Percentiles rank a stretch among this genome's conserved stretches.
phyloP scores from a whole-genome alignment of 179 eudicot genomes.

The Camellia oleifera region DNA sequence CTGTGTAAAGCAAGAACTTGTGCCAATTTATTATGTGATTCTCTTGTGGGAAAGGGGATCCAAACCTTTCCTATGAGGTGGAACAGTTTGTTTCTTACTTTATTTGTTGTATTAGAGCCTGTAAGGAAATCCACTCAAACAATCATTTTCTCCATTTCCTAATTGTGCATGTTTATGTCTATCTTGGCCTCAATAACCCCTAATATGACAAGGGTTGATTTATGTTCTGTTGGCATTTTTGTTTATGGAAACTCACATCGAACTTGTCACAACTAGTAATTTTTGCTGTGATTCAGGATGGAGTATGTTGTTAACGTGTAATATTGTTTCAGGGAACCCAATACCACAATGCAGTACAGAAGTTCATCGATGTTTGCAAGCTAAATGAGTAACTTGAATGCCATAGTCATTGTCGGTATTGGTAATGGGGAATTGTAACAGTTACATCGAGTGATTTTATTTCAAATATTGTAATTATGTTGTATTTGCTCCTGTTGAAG shows the following conservation, averaged over 20 bases:
- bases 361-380: constrained; percentile 75
- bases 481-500: not conserved
- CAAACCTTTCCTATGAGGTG: not conserved
- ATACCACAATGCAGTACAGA: constrained; percentile 86
- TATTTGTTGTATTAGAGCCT: not conserved
- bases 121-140: not conserved
- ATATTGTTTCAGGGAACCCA: constrained; percentile 72
- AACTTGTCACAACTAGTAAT: not conserved
- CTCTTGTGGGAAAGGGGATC: not conserved
- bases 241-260: not conserved
- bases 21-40: no score
- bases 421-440: no score
- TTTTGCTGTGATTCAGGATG: not conserved
- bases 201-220: not conserved
- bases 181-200: not conserved
- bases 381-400: constrained; percentile 31
- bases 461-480: not conserved
- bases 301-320: not conserved
- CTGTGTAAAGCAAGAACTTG: no score
- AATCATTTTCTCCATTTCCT: not conserved
- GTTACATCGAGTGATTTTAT: no score
- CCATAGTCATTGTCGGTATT: not conserved
- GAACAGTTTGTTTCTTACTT: not conserved
- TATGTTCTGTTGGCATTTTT: not conserved
- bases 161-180: not conserved